phyloP scores from a whole-genome alignment of 2,329 filamentous ascomycete species.

The Thielaviopsis musarum region DNA sequence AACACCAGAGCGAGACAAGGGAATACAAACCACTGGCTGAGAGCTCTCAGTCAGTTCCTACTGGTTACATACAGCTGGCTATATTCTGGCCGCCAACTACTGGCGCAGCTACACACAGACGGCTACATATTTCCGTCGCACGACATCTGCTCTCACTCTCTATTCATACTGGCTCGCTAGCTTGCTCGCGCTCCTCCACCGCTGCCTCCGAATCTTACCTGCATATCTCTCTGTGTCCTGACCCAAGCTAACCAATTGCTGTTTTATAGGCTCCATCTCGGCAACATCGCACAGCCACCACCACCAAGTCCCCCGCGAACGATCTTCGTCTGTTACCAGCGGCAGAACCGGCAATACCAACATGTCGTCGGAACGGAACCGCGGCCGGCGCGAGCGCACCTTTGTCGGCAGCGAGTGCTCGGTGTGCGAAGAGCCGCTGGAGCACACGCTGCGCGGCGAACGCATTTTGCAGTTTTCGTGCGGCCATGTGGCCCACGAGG shows the following conservation, averaged over 20 bases:
- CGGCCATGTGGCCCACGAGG: slow-evolving; percentile 92
- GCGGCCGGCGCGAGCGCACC: slow-evolving; percentile 73
- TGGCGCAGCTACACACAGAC: no score
- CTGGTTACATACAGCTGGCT: no score
- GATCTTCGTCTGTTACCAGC: slow-evolving; percentile 14
- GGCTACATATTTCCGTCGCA: neutral
- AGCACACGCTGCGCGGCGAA: slow-evolving; percentile 88
- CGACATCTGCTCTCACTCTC: neutral
- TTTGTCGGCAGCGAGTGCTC: slow-evolving; percentile 92
- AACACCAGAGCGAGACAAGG: neutral
- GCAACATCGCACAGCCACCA: slow-evolving; percentile 14
- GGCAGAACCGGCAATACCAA: slow-evolving; percentile 19
- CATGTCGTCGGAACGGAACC: slow-evolving; percentile 47
- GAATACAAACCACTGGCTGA: neutral
- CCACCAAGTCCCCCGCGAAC: slow-evolving; percentile 6
- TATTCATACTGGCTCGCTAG: neutral
- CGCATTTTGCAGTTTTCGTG: slow-evolving; percentile 91
- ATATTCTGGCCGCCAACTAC: no score
- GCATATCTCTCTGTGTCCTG: neutral
- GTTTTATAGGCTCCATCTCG: slow-evolving; percentile 1
- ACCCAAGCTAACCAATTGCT: neutral
- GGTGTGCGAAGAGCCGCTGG: slow-evolving; percentile 89
- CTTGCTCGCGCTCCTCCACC: neutral
- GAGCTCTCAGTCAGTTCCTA: neutral
- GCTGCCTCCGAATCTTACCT: neutral